Evolutionary conservation across 768 basidiomycete species (phyloP).

Genomic region (Boletus subcaerulescens): DNA sequence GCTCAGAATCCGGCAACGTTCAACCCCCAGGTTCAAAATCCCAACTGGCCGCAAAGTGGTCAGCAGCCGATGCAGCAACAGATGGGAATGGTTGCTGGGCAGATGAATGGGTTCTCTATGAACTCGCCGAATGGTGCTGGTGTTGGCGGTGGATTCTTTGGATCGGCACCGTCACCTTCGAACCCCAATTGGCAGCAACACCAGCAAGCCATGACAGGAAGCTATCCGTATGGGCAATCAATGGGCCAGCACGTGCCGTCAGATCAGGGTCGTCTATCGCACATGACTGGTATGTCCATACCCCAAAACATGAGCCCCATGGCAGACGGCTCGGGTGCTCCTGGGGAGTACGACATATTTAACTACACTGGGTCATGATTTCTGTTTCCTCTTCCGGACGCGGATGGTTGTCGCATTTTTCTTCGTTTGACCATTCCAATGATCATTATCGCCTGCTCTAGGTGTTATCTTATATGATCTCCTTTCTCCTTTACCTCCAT

Average conservation of each 20-base stretch:
- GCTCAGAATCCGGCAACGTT: slow-evolving; percentile 23
- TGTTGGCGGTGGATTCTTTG: slow-evolving; percentile 24
- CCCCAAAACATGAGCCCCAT: slow-evolving; percentile 44
- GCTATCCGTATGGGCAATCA: slow-evolving; percentile 29
- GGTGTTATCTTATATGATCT: slow-evolving; percentile 23
- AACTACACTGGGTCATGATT: slow-evolving; percentile 50
- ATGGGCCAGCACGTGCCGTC: slow-evolving; percentile 19
- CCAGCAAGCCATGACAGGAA: slow-evolving; percentile 26
- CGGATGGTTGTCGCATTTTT: slow-evolving; percentile 17
- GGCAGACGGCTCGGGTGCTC: slow-evolving; percentile 38
- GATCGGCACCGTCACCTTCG: slow-evolving; percentile 26
- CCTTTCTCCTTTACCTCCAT: background rate
- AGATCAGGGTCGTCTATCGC: slow-evolving; percentile 39
- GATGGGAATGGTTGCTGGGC: slow-evolving; percentile 33
- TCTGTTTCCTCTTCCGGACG: slow-evolving; percentile 11
- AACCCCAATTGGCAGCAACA: slow-evolving; percentile 28
- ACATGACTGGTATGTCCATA: slow-evolving; percentile 51
- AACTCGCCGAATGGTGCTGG: slow-evolving; percentile 37
- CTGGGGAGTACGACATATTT: slow-evolving; percentile 55
- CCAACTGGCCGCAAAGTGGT: slow-evolving; percentile 52
- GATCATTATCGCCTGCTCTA: slow-evolving; percentile 25
- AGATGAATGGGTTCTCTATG: slow-evolving; percentile 36
- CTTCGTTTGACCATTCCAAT: slow-evolving; percentile 15
- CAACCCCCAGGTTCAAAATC: slow-evolving; percentile 38
- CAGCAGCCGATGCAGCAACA: slow-evolving; percentile 48